phyloP scores from a whole-genome alignment of 441 rosid genomes.

The Biscutella auriculata region DNA sequence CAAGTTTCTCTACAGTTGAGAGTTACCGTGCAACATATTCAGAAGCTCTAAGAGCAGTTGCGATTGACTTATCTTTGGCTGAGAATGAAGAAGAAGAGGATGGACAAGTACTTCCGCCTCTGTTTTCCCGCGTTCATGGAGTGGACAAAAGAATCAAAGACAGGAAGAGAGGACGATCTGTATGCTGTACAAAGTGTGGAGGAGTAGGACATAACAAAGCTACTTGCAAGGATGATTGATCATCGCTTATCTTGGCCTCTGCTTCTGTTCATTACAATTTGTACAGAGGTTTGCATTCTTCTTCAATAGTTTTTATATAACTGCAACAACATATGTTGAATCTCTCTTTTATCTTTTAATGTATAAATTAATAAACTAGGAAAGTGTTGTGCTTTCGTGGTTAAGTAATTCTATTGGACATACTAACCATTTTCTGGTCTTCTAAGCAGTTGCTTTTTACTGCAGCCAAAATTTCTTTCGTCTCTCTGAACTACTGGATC shows the following conservation, averaged over 20 bases:
- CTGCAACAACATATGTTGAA: too few species aligned
- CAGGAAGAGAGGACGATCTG: conserved; percentile 35
- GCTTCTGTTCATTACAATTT: conserved; percentile 7
- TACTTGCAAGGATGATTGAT: conserved; percentile 55
- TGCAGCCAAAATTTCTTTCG: too few species aligned
- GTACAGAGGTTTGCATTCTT: conserved; percentile 14
- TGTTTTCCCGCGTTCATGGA: conserved; percentile 34
- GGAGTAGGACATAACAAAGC: conserved; percentile 81
- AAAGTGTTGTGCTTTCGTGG: too few species aligned
- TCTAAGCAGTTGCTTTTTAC: too few species aligned
- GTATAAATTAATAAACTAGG: too few species aligned
- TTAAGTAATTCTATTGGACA: too few species aligned
- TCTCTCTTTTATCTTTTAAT: too few species aligned
- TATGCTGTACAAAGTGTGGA: conserved; percentile 64
- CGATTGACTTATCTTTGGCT: not conserved
- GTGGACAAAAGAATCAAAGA: conserved; percentile 33
- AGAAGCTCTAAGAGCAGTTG: conserved; percentile 37
- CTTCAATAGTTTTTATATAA: too few species aligned
- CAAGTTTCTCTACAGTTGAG: conserved; percentile 48
- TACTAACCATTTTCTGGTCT: too few species aligned
- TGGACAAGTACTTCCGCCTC: conserved; percentile 64
- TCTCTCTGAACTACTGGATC: too few species aligned
- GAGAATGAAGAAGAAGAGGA: conserved; percentile 26
- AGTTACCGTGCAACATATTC: conserved; percentile 45
- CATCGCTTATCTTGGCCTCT: not conserved